A percentile compares a stretch with the other conserved stretches of the same genome.
These are phyloP conservation scores for Mortierella polycephala DNA, from an alignment of 371 early-diverging fungal species.

Conservation along the genomic window DNA sequence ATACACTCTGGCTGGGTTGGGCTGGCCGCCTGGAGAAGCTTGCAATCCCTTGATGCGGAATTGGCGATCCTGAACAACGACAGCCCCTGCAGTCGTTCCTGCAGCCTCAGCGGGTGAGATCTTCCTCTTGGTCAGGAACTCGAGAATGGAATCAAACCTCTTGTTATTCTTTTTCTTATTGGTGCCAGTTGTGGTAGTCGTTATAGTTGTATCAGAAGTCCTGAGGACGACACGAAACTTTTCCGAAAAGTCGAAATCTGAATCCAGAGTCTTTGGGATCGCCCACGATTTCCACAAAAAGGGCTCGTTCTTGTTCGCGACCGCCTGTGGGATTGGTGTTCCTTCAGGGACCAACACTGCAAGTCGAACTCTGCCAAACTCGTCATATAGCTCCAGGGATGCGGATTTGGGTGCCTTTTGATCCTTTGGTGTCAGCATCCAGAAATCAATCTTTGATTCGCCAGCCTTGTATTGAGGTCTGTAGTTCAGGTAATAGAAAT, in stretches of 20 bases:
- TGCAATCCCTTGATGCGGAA: conserved; percentile 39
- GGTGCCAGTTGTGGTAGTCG: background rate
- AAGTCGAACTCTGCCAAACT: conserved; percentile 29
- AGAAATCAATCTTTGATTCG: conserved; percentile 41
- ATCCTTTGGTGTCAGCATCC: conserved; percentile 46
- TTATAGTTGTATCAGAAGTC: conserved; percentile 12
- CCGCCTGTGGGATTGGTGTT: conserved; percentile 16
- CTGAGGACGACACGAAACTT: conserved; percentile 35
- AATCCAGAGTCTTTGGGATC: conserved; percentile 21
- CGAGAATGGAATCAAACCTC: background rate
- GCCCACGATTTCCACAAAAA: conserved; percentile 49
- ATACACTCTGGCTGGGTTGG: conserved; percentile 31
- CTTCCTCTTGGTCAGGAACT: conserved; percentile 11
- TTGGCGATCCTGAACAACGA: conserved; percentile 35
- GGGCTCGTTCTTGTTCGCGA: conserved; percentile 20
- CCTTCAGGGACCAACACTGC: conserved; percentile 27
- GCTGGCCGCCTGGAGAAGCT: conserved; percentile 31
- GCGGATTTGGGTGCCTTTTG: conserved; percentile 21
- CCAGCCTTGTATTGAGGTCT: conserved; percentile 33
- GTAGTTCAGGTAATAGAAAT: conserved; percentile 50
- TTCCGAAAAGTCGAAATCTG: conserved; percentile 45
- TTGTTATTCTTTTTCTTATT: background rate
- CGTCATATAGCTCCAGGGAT: conserved; percentile 37
- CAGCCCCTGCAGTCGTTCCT: background rate
- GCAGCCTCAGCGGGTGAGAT: background rate